phyloP scores from a whole-genome alignment of 495 filamentous ascomycete genomes.

The Hyaloscypha hepaticicola region DNA sequence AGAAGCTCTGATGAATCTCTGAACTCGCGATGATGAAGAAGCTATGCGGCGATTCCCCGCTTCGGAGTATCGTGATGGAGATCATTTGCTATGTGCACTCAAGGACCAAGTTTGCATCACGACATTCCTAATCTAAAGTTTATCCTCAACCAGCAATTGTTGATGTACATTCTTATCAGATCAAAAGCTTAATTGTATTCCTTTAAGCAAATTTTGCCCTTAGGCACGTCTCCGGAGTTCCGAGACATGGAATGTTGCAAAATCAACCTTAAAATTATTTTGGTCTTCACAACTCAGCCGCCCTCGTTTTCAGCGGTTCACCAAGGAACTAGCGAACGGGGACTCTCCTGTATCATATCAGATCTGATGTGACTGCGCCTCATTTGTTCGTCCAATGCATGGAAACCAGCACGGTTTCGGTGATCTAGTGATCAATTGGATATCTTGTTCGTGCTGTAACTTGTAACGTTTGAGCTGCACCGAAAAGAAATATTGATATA shows the following conservation, averaged over 20 bases:
- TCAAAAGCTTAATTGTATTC: background rate
- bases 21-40: background rate
- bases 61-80: background rate
- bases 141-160: background rate
- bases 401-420: background rate
- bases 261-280: constrained; percentile 3
- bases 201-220: background rate
- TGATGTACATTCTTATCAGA: background rate
- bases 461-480: background rate
- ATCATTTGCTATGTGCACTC: background rate
- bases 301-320: background rate
- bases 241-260: background rate
- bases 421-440: background rate
- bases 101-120: background rate
- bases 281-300: background rate
- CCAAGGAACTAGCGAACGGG: background rate
- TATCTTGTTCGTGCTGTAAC: background rate
- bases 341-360: constrained; percentile 3
- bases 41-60: background rate
- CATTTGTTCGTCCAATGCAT: background rate
- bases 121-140: background rate
- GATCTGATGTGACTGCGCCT: background rate
- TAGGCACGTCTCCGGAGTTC: background rate
- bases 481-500: constrained; percentile 4
- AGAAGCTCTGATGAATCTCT: background rate